phyloP scores from a whole-genome alignment of 441 rosid genomes.

The Gossypium gossypioides region DNA sequence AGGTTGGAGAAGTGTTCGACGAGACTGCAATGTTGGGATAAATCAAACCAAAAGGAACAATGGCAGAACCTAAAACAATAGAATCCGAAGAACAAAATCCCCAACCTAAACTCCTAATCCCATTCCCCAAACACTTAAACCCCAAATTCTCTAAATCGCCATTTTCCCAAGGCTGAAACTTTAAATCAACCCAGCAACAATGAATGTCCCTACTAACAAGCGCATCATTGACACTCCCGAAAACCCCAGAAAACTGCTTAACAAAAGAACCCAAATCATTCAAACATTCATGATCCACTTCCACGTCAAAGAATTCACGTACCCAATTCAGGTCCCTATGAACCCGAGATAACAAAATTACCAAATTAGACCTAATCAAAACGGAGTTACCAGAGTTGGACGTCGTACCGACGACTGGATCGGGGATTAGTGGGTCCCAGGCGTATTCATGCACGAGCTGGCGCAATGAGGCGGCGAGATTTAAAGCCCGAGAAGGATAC shows the following conservation, averaged over 20 bases:
- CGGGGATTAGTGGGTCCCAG: conserved; percentile 54
- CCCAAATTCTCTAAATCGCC: conserved; percentile 15
- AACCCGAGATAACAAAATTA: conserved; percentile 56
- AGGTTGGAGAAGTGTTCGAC: conserved; percentile 14
- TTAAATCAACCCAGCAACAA: conserved; percentile 72
- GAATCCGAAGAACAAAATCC: conserved; percentile 72
- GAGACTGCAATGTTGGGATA: conserved; percentile 56
- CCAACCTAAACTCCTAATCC: conserved; percentile 66
- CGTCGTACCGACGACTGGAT: conserved; percentile 29
- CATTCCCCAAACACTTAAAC: conserved; percentile 35
- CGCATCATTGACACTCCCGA: conserved; percentile 48
- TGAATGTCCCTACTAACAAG: conserved; percentile 62
- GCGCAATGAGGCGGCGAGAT: conserved; percentile 53
- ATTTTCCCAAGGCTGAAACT: conserved; percentile 25
- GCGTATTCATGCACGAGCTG: conserved; percentile 74
- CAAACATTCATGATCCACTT: conserved; percentile 25
- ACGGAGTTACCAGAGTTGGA: conserved; percentile 20
- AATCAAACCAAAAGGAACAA: conserved; percentile 71
- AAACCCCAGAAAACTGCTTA: conserved; percentile 30
- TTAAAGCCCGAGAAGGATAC: conserved; percentile 28
- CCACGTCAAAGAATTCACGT: conserved; percentile 44
- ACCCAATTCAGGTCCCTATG: conserved; percentile 27
- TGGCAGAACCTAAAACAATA: conserved; percentile 45
- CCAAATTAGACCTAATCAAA: conserved; percentile 55
- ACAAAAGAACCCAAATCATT: conserved; percentile 28